Percentiles rank a stretch among this genome's conserved stretches.
Conservation (phyloP, 306 rosid genomes). For the Trifolium subterraneum region DNA sequence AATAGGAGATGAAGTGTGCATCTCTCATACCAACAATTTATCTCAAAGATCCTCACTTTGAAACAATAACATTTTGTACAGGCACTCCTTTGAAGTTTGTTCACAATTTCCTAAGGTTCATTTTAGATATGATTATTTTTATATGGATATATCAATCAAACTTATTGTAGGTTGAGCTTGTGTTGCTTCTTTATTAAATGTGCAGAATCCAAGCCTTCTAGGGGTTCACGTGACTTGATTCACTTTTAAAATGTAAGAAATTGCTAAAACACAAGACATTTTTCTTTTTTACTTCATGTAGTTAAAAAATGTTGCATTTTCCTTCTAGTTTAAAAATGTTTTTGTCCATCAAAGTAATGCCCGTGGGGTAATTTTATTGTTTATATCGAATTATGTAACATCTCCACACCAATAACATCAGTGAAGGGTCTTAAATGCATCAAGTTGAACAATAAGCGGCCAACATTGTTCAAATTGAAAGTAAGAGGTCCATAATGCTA, state of each 20-base stretch:
- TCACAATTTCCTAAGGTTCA: constrained; percentile 3
- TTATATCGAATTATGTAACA: neutral
- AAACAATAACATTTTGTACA: neutral
- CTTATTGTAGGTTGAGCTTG: constrained; percentile 13
- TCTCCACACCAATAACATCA: neutral
- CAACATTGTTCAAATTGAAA: neutral
- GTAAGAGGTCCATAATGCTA: neutral
- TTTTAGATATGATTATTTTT: constrained; percentile 6
- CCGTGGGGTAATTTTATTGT: neutral
- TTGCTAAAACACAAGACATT: constrained; percentile 20
- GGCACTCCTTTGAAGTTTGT: neutral
- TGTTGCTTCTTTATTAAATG: neutral
- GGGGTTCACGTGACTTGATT: neutral
- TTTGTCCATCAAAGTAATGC: neutral
- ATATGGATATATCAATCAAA: constrained; percentile 1
- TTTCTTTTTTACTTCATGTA: constrained; percentile 17
- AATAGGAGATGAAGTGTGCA: neutral
- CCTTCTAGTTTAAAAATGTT: constrained; percentile 12
- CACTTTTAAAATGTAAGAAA: neutral
- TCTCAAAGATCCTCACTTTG: neutral
- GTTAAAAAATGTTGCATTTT: neutral
- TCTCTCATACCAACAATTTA: neutral
- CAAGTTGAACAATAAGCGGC: neutral
- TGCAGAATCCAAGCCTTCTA: neutral
- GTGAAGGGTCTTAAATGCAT: neutral